Evolutionary conservation across 129 eudicot genomes (phyloP).

Genomic region (Silybum marianum): DNA sequence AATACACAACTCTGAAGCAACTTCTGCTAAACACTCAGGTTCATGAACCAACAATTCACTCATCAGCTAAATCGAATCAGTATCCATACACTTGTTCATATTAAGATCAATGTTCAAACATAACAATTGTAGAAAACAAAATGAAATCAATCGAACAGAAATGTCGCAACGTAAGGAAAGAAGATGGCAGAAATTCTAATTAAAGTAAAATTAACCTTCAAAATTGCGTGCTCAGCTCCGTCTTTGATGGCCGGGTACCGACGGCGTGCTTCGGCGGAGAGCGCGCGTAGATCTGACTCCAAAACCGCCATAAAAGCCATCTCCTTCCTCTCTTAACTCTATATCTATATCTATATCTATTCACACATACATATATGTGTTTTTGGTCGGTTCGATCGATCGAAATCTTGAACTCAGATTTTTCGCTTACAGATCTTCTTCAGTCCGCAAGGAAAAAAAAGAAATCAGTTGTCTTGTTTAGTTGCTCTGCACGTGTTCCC

Average conservation of each 20-base stretch:
- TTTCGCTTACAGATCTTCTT: slow-evolving; percentile 26
- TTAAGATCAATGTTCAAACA: neutral
- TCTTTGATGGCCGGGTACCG: slow-evolving; percentile 94
- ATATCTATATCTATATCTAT: neutral
- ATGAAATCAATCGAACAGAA: slow-evolving; percentile 18
- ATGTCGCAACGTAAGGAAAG: slow-evolving; percentile 4
- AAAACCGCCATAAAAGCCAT: slow-evolving; percentile 93
- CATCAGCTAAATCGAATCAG: neutral
- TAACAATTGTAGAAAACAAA: neutral
- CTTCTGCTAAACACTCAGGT: slow-evolving; percentile 16
- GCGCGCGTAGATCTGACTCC: slow-evolving; percentile 98
- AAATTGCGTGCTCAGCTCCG: slow-evolving; percentile 96
- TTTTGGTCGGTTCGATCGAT: slow-evolving; percentile 6
- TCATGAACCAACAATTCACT: slow-evolving; percentile 17
- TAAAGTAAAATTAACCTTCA: slow-evolving; percentile 60
- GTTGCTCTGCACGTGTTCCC: slow-evolving; percentile 15
- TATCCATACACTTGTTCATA: neutral
- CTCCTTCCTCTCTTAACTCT: neutral
- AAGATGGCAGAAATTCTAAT: neutral
- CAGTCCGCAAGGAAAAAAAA: neutral
- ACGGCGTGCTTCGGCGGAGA: slow-evolving; percentile 97
- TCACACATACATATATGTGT: neutral
- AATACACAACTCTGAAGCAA: slow-evolving; percentile 5
- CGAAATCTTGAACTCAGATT: slow-evolving; percentile 32
- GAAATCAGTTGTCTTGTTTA: slow-evolving; percentile 4